Evolutionary conservation across 768 basidiomycete species (phyloP).

Genomic region (Pulveroboletus frians): DNA sequence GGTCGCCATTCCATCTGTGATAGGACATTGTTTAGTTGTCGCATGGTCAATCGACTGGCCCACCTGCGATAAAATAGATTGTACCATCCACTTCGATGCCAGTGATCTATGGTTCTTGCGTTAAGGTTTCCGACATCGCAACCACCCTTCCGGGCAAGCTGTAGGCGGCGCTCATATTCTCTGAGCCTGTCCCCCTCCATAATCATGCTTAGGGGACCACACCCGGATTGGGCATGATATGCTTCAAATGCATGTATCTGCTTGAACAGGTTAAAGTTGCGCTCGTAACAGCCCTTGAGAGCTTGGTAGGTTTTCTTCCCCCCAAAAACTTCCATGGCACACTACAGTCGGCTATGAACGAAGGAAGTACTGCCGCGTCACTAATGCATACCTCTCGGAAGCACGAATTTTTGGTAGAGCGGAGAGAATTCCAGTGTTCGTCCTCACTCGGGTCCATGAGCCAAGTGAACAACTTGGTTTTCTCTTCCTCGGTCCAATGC

Average conservation of each 20-base stretch:
- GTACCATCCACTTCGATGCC: constrained; percentile 77
- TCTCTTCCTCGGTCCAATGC: constrained; percentile 84
- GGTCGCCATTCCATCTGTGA: constrained; percentile 62
- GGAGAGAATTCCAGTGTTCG: constrained; percentile 73
- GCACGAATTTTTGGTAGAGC: constrained; percentile 78
- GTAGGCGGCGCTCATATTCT: constrained; percentile 69
- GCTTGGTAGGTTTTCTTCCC: constrained; percentile 80
- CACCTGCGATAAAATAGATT: constrained; percentile 65
- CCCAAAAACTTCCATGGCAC: constrained; percentile 64
- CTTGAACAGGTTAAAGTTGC: constrained; percentile 81
- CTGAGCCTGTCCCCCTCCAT: constrained; percentile 61
- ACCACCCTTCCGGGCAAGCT: constrained; percentile 56
- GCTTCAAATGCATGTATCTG: constrained; percentile 72
- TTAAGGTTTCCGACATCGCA: constrained; percentile 71
- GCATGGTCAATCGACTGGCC: constrained; percentile 3
- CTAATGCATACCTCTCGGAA: constrained; percentile 57
- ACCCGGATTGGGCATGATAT: constrained; percentile 34
- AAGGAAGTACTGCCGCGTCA: not conserved
- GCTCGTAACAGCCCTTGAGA: constrained; percentile 80
- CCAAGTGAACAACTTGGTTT: constrained; percentile 72
- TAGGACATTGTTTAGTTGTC: constrained; percentile 2
- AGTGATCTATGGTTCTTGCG: constrained; percentile 71
- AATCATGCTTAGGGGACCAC: constrained; percentile 36
- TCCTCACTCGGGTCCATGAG: constrained; percentile 68
- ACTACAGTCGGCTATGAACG: constrained; percentile 37